Base-by-base conservation (phyloP, 306 rosid genomes). In the Gynostemma pentaphyllum region DNA sequence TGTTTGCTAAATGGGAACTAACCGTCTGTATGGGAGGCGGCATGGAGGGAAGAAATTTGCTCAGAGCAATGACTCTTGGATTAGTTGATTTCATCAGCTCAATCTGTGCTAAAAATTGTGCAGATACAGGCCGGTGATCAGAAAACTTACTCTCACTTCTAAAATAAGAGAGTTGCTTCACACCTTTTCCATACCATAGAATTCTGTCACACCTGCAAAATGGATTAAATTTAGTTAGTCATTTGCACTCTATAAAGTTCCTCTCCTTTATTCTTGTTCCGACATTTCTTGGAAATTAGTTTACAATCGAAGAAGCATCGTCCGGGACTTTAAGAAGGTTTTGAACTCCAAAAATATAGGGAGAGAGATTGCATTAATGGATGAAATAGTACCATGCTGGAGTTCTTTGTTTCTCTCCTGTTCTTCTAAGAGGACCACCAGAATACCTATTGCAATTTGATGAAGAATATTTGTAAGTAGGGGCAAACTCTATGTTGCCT, bases 121-220 rank as follows among this genome's bases (percentile, higher is more conserved):
- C 99, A 61, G 95, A 84, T 65, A 92, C 99, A 0, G 99, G 99
- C 5, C 99, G 83, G 76, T 92, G 99, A 60, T 92, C 99, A 15
- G 99, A 92, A 71, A 92, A 92, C 76, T 86, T 92, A 68, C 88
- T 92, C 68, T 92, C 99, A 54, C 88, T 81, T 34, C 99, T 81
- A 54, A 88, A 68, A 78, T 92, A 92, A 27, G 91, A 78, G 64
- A 88, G 83, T 80, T 88, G 94, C 39, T 79, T 86, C 51, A 84
- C 82, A 47, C 95, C 96, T 81, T 86, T 92, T 47, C 99, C 99
- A 63, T 75, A 84, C 99, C 99, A 92, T 9, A 88, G 70, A 66
- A 92, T 88, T 77, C 96, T 65, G 39, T 92, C 99, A 70, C 99
- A 92, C 99, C 99, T 88, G 83, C 70, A 22, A 30, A 23, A 9